These are phyloP conservation scores for Dillenia suffruticosa DNA, from an alignment of 164 flowering plant species.

Conservation along the genomic window DNA sequence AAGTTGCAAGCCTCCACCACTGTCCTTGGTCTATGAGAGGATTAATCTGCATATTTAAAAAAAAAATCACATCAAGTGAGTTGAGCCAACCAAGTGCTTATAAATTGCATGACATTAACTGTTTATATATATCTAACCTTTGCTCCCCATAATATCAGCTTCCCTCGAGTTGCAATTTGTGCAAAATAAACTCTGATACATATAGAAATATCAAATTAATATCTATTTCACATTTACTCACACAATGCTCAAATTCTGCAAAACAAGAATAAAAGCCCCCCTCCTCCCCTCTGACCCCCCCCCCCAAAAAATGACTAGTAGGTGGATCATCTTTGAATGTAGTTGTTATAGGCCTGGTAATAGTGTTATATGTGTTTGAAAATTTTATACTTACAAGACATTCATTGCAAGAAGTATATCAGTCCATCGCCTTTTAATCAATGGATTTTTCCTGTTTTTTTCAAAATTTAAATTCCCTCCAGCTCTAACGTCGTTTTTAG, in stretches of 20 bases:
- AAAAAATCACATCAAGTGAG: conserved; percentile 6
- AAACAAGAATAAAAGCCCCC: background rate
- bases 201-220: conserved; percentile 10
- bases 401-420: conserved; percentile 59
- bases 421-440: conserved; percentile 52
- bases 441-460: conserved; percentile 28
- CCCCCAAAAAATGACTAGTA: background rate
- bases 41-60: conserved; percentile 51
- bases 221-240: conserved; percentile 1
- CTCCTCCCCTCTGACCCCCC: no score
- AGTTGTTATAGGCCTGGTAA: background rate
- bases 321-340: background rate
- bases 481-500: conserved; percentile 13
- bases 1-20: conserved; percentile 82
- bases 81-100: conserved; percentile 5
- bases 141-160: conserved; percentile 76
- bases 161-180: conserved; percentile 61
- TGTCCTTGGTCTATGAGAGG: conserved; percentile 75
- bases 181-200: conserved; percentile 58
- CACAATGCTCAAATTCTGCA: background rate
- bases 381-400: conserved; percentile 51
- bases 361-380: background rate
- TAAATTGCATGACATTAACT: background rate
- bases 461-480: conserved; percentile 23
- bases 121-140: conserved; percentile 50